Evolutionary conservation across 441 rosid species (phyloP).

Genomic region (Jatropha multifida): DNA sequence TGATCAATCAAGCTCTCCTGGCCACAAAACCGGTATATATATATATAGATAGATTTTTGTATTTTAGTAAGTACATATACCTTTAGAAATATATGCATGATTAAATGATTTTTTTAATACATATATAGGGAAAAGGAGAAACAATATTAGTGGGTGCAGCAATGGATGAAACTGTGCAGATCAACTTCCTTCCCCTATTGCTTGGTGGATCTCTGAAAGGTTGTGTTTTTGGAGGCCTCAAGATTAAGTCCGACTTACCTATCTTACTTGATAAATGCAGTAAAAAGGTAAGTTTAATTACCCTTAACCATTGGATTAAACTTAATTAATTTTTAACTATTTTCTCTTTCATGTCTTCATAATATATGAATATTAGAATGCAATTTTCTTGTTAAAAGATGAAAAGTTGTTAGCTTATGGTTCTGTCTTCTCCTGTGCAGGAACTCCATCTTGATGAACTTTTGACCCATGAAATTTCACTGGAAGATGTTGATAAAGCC

Average conservation of each 20-base stretch:
- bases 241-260: conserved; percentile 34
- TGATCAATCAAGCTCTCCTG: conserved; percentile 36
- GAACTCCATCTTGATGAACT: conserved; percentile 34
- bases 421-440: conserved; percentile 9
- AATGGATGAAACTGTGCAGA: neutral
- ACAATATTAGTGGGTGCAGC: conserved; percentile 22
- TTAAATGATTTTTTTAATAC: neutral
- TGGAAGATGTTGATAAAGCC: conserved; percentile 30
- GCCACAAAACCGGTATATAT: conserved; percentile 38
- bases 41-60: too few relatives aligned
- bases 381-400: neutral
- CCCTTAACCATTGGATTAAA: too few relatives aligned
- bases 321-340: too few relatives aligned
- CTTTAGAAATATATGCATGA: too few relatives aligned
- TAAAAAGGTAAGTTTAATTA: conserved; percentile 26
- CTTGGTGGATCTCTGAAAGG: conserved; percentile 39
- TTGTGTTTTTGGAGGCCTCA: conserved; percentile 42
- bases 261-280: conserved; percentile 32
- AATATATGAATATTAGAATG: neutral
- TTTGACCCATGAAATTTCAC: conserved; percentile 30
- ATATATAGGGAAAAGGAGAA: conserved; percentile 24
- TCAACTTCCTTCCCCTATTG: conserved; percentile 8
- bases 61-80: too few relatives aligned
- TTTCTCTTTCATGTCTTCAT: too few relatives aligned
- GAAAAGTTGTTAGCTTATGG: neutral